Evolutionary conservation across 2,329 filamentous ascomycete genomes (phyloP).

Genomic region (Arthrobotrys musiformis): DNA sequence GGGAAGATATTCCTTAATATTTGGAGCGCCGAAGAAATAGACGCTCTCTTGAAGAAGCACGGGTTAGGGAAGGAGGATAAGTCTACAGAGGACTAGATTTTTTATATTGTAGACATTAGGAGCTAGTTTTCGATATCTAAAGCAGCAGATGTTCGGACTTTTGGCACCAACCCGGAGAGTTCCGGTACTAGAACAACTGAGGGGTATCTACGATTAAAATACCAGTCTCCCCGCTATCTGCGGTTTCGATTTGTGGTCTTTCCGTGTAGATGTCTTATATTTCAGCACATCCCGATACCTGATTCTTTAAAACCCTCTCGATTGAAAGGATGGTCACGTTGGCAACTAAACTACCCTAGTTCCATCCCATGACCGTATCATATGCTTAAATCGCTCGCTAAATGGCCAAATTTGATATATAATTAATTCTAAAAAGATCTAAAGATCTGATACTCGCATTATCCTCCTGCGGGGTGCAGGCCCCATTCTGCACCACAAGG

Average conservation of each 20-base stretch:
- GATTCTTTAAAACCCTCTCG: background rate
- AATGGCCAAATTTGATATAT: constrained; percentile 13
- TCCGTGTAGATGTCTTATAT: background rate
- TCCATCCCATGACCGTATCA: constrained; percentile 47
- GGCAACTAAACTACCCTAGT: constrained; percentile 20
- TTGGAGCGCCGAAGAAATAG: constrained; percentile 97
- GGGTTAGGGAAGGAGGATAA: constrained; percentile 89
- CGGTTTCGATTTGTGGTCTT: background rate
- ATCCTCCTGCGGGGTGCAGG: background rate
- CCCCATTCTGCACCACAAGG: background rate
- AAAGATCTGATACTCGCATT: background rate
- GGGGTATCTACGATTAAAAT: background rate
- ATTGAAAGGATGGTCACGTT: background rate
- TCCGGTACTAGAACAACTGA: background rate
- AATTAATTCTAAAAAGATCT: constrained; percentile 4
- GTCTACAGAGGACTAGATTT: constrained; percentile 70
- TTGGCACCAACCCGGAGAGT: background rate
- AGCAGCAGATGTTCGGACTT: constrained; percentile 6
- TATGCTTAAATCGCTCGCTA: constrained; percentile 33
- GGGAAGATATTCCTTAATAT: constrained; percentile 98
- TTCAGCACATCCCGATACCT: background rate
- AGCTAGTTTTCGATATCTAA: constrained; percentile 37
- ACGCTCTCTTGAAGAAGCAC: constrained; percentile 91
- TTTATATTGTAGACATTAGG: constrained; percentile 20
- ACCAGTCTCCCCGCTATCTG: background rate